Percentiles rank a stretch among this genome's conserved stretches.
phyloP scores from a whole-genome alignment of 2,329 filamentous ascomycete genomes.

The Eutypella sp. region DNA sequence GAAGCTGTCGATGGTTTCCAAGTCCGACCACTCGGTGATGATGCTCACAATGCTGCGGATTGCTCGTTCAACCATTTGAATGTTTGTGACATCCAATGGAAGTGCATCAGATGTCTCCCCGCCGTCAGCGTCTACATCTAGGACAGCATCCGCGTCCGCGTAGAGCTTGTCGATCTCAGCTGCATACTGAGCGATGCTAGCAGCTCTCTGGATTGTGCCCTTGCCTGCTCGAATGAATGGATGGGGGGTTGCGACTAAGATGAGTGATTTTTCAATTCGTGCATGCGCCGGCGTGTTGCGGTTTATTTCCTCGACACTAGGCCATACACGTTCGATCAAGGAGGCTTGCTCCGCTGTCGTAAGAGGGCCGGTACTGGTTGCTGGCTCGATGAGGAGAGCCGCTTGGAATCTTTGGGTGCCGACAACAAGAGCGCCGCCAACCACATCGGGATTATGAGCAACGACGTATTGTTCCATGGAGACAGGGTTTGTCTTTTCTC shows the following conservation, averaged over 20 bases:
- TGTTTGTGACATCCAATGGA: slow-evolving; percentile 1
- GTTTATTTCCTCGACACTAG: slow-evolving; percentile 18
- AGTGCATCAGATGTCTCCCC: background rate
- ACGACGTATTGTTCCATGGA: slow-evolving; percentile 23
- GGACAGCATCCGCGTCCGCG: slow-evolving; percentile 6
- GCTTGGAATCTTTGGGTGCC: slow-evolving; percentile 17
- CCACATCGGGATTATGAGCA: slow-evolving; percentile 8
- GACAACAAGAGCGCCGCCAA: slow-evolving; percentile 13
- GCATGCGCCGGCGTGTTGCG: slow-evolving; percentile 14
- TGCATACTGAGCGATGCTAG: slow-evolving; percentile 14
- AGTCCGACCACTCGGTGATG: slow-evolving; percentile 4
- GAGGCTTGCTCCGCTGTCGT: slow-evolving; percentile 13
- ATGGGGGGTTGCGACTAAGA: slow-evolving; percentile 10
- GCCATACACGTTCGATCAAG: slow-evolving; percentile 19
- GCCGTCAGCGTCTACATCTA: slow-evolving; percentile 2
- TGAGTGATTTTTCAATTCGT: slow-evolving; percentile 16
- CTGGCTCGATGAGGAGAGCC: slow-evolving; percentile 16
- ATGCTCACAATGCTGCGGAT: too few species aligned
- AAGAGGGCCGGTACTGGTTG: background rate
- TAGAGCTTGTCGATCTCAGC: slow-evolving; percentile 19
- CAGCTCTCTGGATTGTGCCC: slow-evolving; percentile 15
- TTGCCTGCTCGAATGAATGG: slow-evolving; percentile 18
- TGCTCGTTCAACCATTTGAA: slow-evolving; percentile 1
- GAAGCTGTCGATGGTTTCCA: slow-evolving; percentile 7
- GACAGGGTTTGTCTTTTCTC: slow-evolving; percentile 24